A percentile compares a stretch with the other conserved stretches of the same genome.
These are phyloP conservation scores for Penicillium pulvis DNA, from an alignment of 495 filamentous ascomycete species.

Conservation along the genomic window DNA sequence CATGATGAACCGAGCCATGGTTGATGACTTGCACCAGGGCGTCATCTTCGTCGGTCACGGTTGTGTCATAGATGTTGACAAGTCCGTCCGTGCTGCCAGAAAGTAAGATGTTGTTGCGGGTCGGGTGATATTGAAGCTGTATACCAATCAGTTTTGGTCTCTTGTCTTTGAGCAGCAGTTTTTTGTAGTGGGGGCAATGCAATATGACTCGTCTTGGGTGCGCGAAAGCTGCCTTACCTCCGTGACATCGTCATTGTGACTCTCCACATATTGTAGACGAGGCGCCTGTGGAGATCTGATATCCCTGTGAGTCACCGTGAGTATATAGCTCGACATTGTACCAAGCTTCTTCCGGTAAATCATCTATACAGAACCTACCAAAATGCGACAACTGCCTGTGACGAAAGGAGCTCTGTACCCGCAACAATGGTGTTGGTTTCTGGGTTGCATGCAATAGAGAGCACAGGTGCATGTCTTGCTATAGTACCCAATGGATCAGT, in stretches of 20 bases:
- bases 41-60: constrained; percentile 79
- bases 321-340: background rate
- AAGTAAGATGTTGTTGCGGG: constrained; percentile 62
- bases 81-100: constrained; percentile 93
- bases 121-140: constrained; percentile 74
- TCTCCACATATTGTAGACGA: constrained; percentile 71
- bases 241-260: constrained; percentile 91
- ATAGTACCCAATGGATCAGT: constrained; percentile 1
- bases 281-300: constrained; percentile 57
- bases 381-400: constrained; percentile 70
- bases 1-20: constrained; percentile 82
- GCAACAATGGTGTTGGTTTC: constrained; percentile 63
- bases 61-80: constrained; percentile 79
- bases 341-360: background rate
- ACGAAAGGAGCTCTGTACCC: constrained; percentile 77
- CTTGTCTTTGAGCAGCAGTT: background rate
- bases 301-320: constrained; percentile 59
- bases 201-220: background rate
- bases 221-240: constrained; percentile 50
- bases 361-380: constrained; percentile 55
- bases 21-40: constrained; percentile 86
- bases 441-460: constrained; percentile 68
- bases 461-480: constrained; percentile 55
- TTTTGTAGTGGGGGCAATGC: background rate
- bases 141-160: constrained; percentile 10